Evolutionary conservation across 2,329 filamentous ascomycete genomes (phyloP).

Genomic region (Sphaerulina vaccinii): DNA sequence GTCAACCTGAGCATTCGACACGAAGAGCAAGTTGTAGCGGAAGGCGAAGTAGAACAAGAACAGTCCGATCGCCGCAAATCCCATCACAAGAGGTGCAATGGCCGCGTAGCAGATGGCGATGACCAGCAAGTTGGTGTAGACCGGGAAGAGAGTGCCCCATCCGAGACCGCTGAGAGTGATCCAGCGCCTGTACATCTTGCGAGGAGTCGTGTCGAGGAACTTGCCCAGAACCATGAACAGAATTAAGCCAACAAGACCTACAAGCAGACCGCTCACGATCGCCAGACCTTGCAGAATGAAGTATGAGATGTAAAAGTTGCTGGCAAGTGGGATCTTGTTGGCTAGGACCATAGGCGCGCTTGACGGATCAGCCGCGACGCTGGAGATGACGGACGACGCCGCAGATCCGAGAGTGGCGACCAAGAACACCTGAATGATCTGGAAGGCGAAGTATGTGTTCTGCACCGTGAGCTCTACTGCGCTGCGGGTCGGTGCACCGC

Average conservation of each 20-base stretch:
- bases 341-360: slow-evolving; percentile 34
- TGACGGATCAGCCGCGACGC: slow-evolving; percentile 61
- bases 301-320: slow-evolving; percentile 95
- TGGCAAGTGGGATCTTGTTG: slow-evolving; percentile 66
- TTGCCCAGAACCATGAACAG: slow-evolving; percentile 73
- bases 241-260: slow-evolving; percentile 72
- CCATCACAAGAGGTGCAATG: slow-evolving; percentile 80
- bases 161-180: slow-evolving; percentile 68
- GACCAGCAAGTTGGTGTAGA: slow-evolving; percentile 74
- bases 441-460: slow-evolving; percentile 87
- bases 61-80: slow-evolving; percentile 77
- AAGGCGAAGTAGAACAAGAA: slow-evolving; percentile 82
- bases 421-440: slow-evolving; percentile 88
- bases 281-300: slow-evolving; percentile 89
- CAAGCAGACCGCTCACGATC: slow-evolving; percentile 69
- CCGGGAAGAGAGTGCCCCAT: slow-evolving; percentile 80
- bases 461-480: slow-evolving; percentile 85
- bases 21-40: slow-evolving; percentile 87
- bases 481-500: slow-evolving; percentile 76
- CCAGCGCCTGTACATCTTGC: slow-evolving; percentile 78
- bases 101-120: slow-evolving; percentile 79
- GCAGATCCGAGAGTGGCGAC: slow-evolving; percentile 80
- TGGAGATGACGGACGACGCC: slow-evolving; percentile 67
- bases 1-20: slow-evolving; percentile 77
- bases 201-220: slow-evolving; percentile 72